Base-by-base conservation (phyloP, 257 asterid genomes). In the Solanum tarijense region DNA sequence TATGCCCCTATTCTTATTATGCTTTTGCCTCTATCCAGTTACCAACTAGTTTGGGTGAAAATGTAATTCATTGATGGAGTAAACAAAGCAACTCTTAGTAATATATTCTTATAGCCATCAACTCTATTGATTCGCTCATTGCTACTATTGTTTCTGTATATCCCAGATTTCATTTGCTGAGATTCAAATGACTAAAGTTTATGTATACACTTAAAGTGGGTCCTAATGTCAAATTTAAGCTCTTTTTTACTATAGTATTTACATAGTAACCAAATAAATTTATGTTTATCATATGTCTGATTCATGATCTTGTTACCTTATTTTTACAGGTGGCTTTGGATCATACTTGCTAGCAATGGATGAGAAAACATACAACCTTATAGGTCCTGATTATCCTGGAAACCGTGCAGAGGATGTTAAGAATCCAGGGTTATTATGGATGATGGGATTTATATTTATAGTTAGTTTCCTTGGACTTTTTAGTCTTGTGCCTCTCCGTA, bases 401-500 rank as follows among this genome's bases (percentile, higher is more conserved):
- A 96, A 96, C 87, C 94, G 94, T 10, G 93, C 98, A 3, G 98
- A 95, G 93, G 99, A 96, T 93, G 97, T 96, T 87, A 95, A 95
- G 94, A 93, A 96, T 89, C 99, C 99, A 32, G 97, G 98, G 66
- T 87, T 96, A 89, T 88, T 90, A 88, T 96, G 99, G 99, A 96
- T 96, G 99, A 96, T 93, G 90, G 98, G 98, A 29, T 96, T 96
- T 89, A 90, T 91, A 86, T 94, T 93, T 86, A 95, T 94, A 58
- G 99, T 96, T 87, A 95, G 99, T 88, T 96, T 96, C 84, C 95
- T 95, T 87, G 99, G 98, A 74, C 98, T 95, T 88, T 96, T 96
- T 86, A 94, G 98, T 86, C 98, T 96, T 39, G 99, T 93, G 71
- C 98, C 99, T 68, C 99, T 96, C 84, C 95, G 99, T 65, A 95